Evolutionary conservation across 257 asterid species (phyloP).

Genomic region (Gardenia jasminoides): DNA sequence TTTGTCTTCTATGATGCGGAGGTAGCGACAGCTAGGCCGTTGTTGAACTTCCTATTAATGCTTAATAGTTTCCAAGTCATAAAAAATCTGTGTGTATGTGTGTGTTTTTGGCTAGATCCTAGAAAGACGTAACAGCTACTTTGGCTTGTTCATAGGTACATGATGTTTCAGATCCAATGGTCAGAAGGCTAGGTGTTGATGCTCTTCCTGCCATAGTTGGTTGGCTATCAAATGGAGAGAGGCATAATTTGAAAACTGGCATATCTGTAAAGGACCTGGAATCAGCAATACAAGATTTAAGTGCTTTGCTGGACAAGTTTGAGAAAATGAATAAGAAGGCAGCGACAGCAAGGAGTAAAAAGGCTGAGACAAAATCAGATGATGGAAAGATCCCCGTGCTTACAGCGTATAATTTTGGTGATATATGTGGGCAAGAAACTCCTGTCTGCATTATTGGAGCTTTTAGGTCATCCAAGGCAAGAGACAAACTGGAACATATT

Average conservation of each 20-base stretch:
- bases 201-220: constrained; percentile 88
- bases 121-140: not conserved
- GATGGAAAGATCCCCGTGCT: constrained; percentile 49
- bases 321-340: constrained; percentile 71
- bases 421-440: constrained; percentile 58
- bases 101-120: not conserved
- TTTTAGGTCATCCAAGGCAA: constrained; percentile 60
- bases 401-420: constrained; percentile 58
- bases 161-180: constrained; percentile 57
- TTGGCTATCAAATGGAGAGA: constrained; percentile 85
- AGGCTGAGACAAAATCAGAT: constrained; percentile 39
- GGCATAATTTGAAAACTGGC: constrained; percentile 59
- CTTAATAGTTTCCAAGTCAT: not conserved
- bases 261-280: constrained; percentile 71
- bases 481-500: constrained; percentile 59
- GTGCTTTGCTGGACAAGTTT: constrained; percentile 66
- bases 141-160: constrained; percentile 46
- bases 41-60: not conserved
- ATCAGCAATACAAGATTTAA: constrained; percentile 70
- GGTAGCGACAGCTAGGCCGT: constrained; percentile 38
- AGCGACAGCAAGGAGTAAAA: constrained; percentile 38
- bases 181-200: constrained; percentile 55
- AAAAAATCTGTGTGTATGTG: not conserved
- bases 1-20: constrained; percentile 67
- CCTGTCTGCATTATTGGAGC: constrained; percentile 89